phyloP scores from a whole-genome alignment of 192 early-diverging fungal genomes.

The Coemansia sp. region DNA sequence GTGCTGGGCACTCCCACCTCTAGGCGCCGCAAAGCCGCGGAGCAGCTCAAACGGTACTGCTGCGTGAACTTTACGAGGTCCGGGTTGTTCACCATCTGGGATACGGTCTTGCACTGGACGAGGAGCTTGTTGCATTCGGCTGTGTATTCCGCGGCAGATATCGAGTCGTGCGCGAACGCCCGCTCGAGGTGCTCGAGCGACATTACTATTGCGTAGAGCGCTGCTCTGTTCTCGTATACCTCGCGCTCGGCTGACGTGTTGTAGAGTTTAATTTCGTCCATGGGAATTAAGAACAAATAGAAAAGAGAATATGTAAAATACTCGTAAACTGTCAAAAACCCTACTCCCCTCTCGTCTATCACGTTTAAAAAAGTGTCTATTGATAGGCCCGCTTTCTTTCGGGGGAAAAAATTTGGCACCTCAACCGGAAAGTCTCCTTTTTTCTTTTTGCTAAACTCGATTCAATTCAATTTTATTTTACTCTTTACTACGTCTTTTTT shows the following conservation, averaged over 20 bases:
- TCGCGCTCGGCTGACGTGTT: constrained; percentile 84
- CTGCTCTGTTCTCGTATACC: constrained; percentile 88
- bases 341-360: background rate
- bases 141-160: constrained; percentile 87
- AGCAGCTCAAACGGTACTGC: constrained; percentile 67
- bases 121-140: constrained; percentile 87
- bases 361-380: background rate
- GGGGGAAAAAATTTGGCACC: background rate
- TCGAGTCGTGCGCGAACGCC: constrained; percentile 87
- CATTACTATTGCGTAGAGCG: constrained; percentile 90
- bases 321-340: background rate
- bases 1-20: constrained; percentile 97
- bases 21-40: constrained; percentile 82
- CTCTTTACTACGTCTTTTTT: background rate
- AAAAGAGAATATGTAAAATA: background rate
- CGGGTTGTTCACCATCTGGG: constrained; percentile 32
- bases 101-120: constrained; percentile 84
- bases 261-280: constrained; percentile 78
- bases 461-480: background rate
- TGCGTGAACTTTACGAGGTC: constrained; percentile 59
- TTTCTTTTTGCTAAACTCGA: background rate
- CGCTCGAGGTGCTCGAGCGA: constrained; percentile 90
- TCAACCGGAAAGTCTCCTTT: background rate
- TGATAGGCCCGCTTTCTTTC: background rate
- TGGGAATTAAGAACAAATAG: background rate